These are phyloP conservation scores for Astrocystis sublimbata DNA, from an alignment of 495 filamentous ascomycete genomes.

Conservation along the genomic window DNA sequence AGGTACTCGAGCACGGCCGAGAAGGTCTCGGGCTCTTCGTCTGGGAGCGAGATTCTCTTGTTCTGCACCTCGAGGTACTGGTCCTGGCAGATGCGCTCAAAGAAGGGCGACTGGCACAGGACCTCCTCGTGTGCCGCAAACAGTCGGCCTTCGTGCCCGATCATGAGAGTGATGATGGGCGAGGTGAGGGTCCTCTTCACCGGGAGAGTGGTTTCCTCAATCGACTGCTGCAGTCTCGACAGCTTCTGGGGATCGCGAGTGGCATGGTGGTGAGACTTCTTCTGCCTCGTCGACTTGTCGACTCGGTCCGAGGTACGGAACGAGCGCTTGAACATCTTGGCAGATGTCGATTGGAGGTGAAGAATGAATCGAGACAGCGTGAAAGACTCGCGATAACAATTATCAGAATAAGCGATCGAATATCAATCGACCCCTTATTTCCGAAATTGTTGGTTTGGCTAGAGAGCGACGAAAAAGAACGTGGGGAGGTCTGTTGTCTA, in stretches of 20 bases:
- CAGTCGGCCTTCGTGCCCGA: constrained; percentile 77
- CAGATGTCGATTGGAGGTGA: constrained; percentile 28
- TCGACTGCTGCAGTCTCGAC: constrained; percentile 65
- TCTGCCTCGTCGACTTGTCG: constrained; percentile 76
- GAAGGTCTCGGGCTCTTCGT: constrained; percentile 87
- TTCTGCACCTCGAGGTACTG: constrained; percentile 61
- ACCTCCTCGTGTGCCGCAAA: constrained; percentile 92
- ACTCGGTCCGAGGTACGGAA: constrained; percentile 74
- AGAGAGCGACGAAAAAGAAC: constrained; percentile 54
- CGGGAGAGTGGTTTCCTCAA: constrained; percentile 47
- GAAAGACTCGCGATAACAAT: constrained; percentile 32
- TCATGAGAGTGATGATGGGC: constrained; percentile 79
- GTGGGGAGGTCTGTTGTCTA: constrained; percentile 23
- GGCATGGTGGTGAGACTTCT: constrained; percentile 56
- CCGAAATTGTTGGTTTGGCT: constrained; percentile 25
- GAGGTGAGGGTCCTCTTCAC: constrained; percentile 52
- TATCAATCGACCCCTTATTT: neutral
- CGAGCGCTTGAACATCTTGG: constrained; percentile 81
- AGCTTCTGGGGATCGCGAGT: constrained; percentile 71
- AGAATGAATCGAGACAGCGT: constrained; percentile 37
- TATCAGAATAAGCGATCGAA: constrained; percentile 20
- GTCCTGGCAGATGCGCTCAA: constrained; percentile 61
- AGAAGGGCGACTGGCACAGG: constrained; percentile 79
- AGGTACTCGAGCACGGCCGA: constrained; percentile 89
- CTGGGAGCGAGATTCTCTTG: constrained; percentile 74